These are phyloP conservation scores for Fusarium sp. DNA, from an alignment of 2,329 filamentous ascomycete genomes.

Conservation along the genomic window DNA sequence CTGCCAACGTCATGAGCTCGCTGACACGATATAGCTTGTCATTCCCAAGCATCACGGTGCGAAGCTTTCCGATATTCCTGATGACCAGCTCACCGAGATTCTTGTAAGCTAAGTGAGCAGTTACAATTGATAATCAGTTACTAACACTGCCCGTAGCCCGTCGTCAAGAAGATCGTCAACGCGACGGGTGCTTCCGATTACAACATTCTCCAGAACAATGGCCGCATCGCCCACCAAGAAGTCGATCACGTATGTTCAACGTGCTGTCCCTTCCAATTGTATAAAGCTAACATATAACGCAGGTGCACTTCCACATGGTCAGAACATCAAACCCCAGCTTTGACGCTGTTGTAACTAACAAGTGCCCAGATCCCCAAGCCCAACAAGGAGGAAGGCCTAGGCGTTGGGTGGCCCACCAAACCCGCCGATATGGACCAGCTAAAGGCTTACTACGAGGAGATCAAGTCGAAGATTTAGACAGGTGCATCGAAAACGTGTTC, in stretches of 20 bases:
- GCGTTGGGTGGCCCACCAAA: conserved; percentile 82
- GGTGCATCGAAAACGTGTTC: not conserved
- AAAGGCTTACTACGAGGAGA: conserved; percentile 81
- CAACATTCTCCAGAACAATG: conserved; percentile 98
- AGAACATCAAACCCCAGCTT: not conserved
- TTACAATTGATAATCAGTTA: not conserved
- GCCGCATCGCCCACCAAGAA: conserved; percentile 87
- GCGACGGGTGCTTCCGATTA: conserved; percentile 84
- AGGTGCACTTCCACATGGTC: conserved; percentile 96
- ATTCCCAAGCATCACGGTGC: conserved; percentile 95
- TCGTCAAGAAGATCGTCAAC: conserved; percentile 83
- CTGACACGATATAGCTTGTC: conserved; percentile 73
- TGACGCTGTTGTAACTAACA: conserved; percentile 1
- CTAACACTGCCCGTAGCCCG: conserved; percentile 48
- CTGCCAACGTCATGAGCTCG: not conserved
- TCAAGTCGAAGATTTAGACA: conserved; percentile 87
- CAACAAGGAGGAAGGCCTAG: conserved; percentile 81
- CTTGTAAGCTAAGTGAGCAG: conserved; percentile 64
- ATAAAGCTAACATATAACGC: conserved; percentile 10
- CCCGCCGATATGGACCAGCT: conserved; percentile 83
- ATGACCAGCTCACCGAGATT: conserved; percentile 85
- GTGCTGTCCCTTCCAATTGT: too few species aligned
- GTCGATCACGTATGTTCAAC: conserved; percentile 82
- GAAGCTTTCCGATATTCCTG: conserved; percentile 92
- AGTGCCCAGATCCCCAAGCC: conserved; percentile 87